Base-by-base conservation (phyloP, 805 yeast genomes). In the Nakazawaea sp. region DNA sequence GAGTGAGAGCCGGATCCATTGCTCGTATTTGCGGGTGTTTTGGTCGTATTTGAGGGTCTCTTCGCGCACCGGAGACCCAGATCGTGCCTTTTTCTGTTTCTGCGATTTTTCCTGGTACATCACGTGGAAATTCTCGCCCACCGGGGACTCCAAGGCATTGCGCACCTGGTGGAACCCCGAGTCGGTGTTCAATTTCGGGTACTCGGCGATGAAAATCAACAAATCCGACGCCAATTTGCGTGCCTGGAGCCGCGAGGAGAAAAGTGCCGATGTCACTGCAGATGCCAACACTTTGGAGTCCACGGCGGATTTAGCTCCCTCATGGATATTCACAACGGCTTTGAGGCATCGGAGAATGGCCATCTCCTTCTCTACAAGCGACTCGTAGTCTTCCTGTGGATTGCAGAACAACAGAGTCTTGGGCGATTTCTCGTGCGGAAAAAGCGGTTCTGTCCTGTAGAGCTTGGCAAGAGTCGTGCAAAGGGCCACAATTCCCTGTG, bases 401-500 rank as follows among this genome's bases (percentile, higher is more conserved):
- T 56, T 55, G 1, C 54, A 56, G 40, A 61, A 61, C 12, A 48
- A 37, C 18, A 11, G 26, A 18, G 23, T 20, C n/a, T 20, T 12
- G n/a, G 36, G 21, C n/a, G 27, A 30, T 17, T 21, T 34, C 31
- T 9, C 33, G 6, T 26, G 21, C 6, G 38, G 42, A 15, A 51
- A 5, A 7, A 49, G 29, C 11, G 61, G 62, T 23, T 47, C 51
- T 2, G 65, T 58, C 38, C 52, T 58, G 51, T 61, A 57, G 12
- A 61, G 41, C 26, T 52, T 56, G 27, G 49, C 47, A 36, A 92
- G 65, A 30, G 83, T 84, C 21, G 83, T 78, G 21, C 92, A 81
- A 41, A 92, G 69, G 0, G 95, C 89, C 4, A 85, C 75, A 42
- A 86, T 95, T 27, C 99, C 99, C 58, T 90, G 97, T 35, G 78